Base-by-base conservation (phyloP, 2,329 filamentous ascomycete genomes). In the Fusarium sp. region DNA sequence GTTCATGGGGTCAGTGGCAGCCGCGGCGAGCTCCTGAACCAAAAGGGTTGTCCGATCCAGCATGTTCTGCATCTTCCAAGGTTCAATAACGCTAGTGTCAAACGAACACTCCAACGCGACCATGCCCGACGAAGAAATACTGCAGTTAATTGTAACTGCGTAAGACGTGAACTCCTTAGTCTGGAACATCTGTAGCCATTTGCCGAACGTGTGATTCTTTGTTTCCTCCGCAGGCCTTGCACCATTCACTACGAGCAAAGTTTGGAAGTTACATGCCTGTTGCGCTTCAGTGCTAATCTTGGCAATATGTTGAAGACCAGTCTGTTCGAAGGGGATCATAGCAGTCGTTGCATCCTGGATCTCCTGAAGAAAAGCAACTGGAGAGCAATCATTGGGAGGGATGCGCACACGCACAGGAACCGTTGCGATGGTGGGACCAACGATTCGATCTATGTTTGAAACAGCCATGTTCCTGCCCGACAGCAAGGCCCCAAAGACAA, bases 401-500 rank as follows among this genome's bases (percentile, higher is more conserved):
- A 56, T 14, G 3, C 38, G 38, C 5, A 56, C 45, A 17, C 53
- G 53, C 2, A 56, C 53, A 5, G 53, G 53, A n/a, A 56, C 38
- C 4, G 53, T 49, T 7, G 53, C 28, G 28, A 54, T 54, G 4
- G 50, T 54, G 14, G 50, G 50, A 5, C 42, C 50, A 30, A 46
- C 38, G 23, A 54, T 39, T n/a, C 38, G 24, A 12, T 54, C 12
- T 10, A 54, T 17, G n/a, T 32, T 34, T 2, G 28, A 17, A 7
- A 76, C 54, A 2, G 69, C 48, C 2, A 62, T 64, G 5, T 70
- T 68, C 23, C 82, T 76, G 8, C 82, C 82, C 4, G 80, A 80
- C 1, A 82, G 68, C 0, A 80, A 82, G 52, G 78, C 76, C 1
- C 82, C 82, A 50, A 83, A 83, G 8, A 80, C 71, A 14, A 83